These are phyloP conservation scores for Coemansia sp. DNA, from an alignment of 192 early-diverging fungal genomes.

Conservation along the genomic window DNA sequence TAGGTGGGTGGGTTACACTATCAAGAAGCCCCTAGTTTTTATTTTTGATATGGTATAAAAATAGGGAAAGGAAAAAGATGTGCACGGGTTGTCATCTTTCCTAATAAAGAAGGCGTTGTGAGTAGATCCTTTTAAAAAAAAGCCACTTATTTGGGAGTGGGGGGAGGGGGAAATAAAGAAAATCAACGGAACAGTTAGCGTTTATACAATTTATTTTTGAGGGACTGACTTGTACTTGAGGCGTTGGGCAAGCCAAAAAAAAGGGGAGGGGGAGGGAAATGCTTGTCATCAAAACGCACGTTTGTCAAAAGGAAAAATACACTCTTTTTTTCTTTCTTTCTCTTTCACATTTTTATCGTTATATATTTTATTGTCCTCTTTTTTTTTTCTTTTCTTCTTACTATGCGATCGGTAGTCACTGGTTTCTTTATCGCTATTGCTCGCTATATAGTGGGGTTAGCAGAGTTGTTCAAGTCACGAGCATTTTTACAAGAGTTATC, in stretches of 20 bases:
- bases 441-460: slow-evolving; percentile 5
- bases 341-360: slow-evolving; percentile 11
- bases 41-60: neutral
- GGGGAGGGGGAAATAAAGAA: neutral
- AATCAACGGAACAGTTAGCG: neutral
- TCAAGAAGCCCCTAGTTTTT: neutral
- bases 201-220: neutral
- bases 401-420: slow-evolving; percentile 12
- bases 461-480: slow-evolving; percentile 15
- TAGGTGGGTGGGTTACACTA: neutral
- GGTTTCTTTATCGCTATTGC: neutral
- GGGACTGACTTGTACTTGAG: neutral
- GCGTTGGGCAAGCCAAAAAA: neutral
- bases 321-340: too few relatives aligned
- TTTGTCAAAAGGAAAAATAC: neutral
- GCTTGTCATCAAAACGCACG: slow-evolving; percentile 2
- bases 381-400: neutral
- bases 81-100: neutral
- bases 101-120: neutral
- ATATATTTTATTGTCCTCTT: slow-evolving; percentile 3
- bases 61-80: neutral
- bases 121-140: neutral
- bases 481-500: slow-evolving; percentile 36
- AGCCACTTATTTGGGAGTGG: neutral
- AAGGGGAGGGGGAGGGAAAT: neutral